A percentile compares a stretch with the other conserved stretches of the same genome.
Evolutionary conservation across 108 stramenopile genomes (phyloP).

Genomic region (Skeletonema marinoi): DNA sequence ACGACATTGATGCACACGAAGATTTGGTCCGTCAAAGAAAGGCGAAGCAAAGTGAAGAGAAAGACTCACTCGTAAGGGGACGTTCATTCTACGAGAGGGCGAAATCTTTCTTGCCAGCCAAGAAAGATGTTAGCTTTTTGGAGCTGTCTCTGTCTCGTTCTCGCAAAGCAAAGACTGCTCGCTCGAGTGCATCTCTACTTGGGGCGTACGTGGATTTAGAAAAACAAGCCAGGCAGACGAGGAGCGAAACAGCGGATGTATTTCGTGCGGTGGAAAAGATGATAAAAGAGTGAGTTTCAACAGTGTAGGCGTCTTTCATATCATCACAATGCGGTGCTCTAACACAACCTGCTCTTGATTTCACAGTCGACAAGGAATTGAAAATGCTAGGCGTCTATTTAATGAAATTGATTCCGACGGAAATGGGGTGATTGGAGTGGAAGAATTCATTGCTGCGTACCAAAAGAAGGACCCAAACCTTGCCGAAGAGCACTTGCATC

Average conservation of each 20-base stretch:
- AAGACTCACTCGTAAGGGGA: constrained; percentile 1
- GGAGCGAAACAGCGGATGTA: constrained; percentile 15
- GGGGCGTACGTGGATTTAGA: constrained; percentile 72
- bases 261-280: constrained; percentile 22
- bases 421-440: constrained; percentile 30
- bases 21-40: constrained; percentile 40
- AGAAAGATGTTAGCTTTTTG: constrained; percentile 31
- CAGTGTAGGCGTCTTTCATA: background rate
- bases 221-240: constrained; percentile 41
- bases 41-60: constrained; percentile 17
- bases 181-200: constrained; percentile 49
- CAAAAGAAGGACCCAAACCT: constrained; percentile 37
- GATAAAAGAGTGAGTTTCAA: constrained; percentile 33
- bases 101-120: constrained; percentile 19
- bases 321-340: background rate
- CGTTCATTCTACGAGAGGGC: constrained; percentile 6
- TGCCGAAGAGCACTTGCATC: constrained; percentile 21
- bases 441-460: constrained; percentile 48
- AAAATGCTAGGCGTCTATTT: constrained; percentile 46
- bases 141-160: constrained; percentile 49
- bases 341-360: background rate
- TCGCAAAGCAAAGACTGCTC: constrained; percentile 32
- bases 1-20: constrained; percentile 43
- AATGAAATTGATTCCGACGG: constrained; percentile 39
- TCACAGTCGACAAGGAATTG: constrained; percentile 32